A percentile compares a stretch with the other conserved stretches of the same genome.
Conservation (phyloP, 2,329 filamentous ascomycete genomes). For the Paraphoma chrysanthemicola region DNA sequence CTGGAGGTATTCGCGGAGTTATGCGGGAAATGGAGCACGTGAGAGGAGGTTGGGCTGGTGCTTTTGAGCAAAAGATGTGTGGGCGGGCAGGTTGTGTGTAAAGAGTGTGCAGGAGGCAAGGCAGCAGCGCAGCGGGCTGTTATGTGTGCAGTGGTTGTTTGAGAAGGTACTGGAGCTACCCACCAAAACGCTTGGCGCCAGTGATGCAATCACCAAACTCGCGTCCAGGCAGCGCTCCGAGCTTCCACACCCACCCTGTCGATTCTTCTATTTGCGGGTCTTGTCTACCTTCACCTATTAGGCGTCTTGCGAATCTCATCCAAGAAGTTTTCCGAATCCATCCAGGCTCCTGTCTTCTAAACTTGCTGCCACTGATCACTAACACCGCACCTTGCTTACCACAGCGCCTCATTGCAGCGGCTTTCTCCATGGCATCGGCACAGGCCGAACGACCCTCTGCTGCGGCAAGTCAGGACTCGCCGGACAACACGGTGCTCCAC, state of each 20-base stretch:
- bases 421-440: too few relatives aligned
- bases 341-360: too few relatives aligned
- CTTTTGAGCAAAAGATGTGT: slow-evolving; percentile 4
- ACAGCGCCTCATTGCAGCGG: too few relatives aligned
- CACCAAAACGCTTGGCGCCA: slow-evolving; percentile 21
- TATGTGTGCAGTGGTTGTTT: slow-evolving; percentile 20
- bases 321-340: neutral
- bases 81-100: neutral
- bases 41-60: slow-evolving; percentile 1
- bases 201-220: slow-evolving; percentile 7
- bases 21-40: slow-evolving; percentile 6
- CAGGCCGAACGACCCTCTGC: too few relatives aligned
- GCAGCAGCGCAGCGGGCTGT: slow-evolving; percentile 17
- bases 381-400: too few relatives aligned
- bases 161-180: slow-evolving; percentile 31
- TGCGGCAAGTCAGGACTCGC: too few relatives aligned
- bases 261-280: neutral
- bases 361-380: too few relatives aligned
- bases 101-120: slow-evolving; percentile 1
- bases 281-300: neutral
- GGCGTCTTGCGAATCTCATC: neutral
- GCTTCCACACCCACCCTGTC: neutral
- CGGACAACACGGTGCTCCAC: too few relatives aligned
- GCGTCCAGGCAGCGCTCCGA: neutral
- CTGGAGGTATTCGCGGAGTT: neutral